These are phyloP conservation scores for Hondaea fermentalgiana DNA, from an alignment of 108 stramenopile genomes.

Conservation along the genomic window DNA sequence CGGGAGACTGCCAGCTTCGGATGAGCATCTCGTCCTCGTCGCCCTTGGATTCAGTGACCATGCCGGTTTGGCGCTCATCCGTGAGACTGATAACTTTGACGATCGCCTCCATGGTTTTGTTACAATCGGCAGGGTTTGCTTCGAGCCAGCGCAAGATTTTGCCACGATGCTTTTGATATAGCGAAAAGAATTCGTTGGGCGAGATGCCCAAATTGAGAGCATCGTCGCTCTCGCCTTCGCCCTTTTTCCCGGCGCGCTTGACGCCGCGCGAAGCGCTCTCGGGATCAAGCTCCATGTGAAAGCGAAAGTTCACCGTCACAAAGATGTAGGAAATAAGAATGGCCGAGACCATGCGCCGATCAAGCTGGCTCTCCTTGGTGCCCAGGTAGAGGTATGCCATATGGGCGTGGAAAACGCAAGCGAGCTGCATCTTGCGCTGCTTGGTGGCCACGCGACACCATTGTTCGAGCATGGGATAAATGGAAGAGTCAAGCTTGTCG, in stretches of 20 bases:
- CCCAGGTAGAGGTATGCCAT: constrained; percentile 93
- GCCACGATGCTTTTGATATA: constrained; percentile 77
- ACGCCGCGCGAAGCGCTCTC: constrained; percentile 32
- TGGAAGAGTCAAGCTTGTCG: constrained; percentile 13
- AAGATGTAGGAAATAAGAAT: constrained; percentile 88
- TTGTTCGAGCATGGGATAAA: constrained; percentile 83
- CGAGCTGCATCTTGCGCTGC: constrained; percentile 61
- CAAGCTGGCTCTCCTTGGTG: constrained; percentile 76
- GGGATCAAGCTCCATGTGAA: constrained; percentile 76
- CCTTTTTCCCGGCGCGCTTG: constrained; percentile 19
- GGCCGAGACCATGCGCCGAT: constrained; percentile 77
- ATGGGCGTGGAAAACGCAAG: constrained; percentile 88
- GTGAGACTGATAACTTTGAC: constrained; percentile 85
- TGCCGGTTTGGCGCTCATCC: constrained; percentile 62
- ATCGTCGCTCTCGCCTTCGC: not conserved
- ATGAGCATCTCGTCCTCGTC: not conserved
- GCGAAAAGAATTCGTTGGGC: constrained; percentile 86
- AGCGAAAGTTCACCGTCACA: constrained; percentile 90
- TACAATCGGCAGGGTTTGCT: constrained; percentile 66
- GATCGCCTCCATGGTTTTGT: constrained; percentile 88
- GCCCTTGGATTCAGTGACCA: constrained; percentile 53
- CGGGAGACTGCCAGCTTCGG: constrained; percentile 83
- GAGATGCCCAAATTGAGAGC: constrained; percentile 50
- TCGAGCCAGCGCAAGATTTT: constrained; percentile 80
- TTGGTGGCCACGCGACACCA: constrained; percentile 73